Evolutionary conservation across 2,329 filamentous ascomycete genomes (phyloP).

Genomic region (Fusarium sambucinum): DNA sequence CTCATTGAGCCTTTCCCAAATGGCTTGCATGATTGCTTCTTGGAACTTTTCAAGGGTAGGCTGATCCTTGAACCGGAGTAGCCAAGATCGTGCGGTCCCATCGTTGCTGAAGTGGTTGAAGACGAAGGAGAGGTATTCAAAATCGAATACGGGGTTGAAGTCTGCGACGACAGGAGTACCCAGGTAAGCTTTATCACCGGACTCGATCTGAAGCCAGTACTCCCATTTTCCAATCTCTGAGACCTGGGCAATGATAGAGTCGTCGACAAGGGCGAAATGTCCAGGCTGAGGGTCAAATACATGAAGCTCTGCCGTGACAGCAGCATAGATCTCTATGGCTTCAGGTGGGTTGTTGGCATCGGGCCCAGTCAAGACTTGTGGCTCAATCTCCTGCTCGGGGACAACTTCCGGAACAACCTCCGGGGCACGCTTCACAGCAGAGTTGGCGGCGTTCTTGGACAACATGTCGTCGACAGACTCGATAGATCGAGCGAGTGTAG

Average conservation of each 20-base stretch:
- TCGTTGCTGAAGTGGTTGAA: constrained; percentile 96
- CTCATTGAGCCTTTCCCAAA: constrained; percentile 97
- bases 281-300: constrained; percentile 91
- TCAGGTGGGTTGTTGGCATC: constrained; percentile 66
- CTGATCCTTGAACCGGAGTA: constrained; percentile 90
- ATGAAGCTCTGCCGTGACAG: constrained; percentile 86
- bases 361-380: constrained; percentile 39
- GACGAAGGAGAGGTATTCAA: constrained; percentile 98
- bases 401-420: constrained; percentile 49
- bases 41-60: constrained; percentile 87
- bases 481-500: constrained; percentile 66
- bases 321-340: constrained; percentile 77
- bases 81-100: constrained; percentile 93
- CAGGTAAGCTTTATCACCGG: constrained; percentile 83
- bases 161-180: constrained; percentile 88
- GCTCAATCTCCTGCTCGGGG: constrained; percentile 51
- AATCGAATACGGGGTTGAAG: constrained; percentile 98
- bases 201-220: constrained; percentile 92
- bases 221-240: constrained; percentile 91
- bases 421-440: constrained; percentile 57
- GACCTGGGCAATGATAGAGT: constrained; percentile 80
- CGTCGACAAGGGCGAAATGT: constrained; percentile 85
- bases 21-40: constrained; percentile 90
- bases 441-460: constrained; percentile 62
- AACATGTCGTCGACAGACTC: constrained; percentile 70